Evolutionary conservation across 1,284 basidiomycete genomes (phyloP).

Genomic region (Marasmius sp.): DNA sequence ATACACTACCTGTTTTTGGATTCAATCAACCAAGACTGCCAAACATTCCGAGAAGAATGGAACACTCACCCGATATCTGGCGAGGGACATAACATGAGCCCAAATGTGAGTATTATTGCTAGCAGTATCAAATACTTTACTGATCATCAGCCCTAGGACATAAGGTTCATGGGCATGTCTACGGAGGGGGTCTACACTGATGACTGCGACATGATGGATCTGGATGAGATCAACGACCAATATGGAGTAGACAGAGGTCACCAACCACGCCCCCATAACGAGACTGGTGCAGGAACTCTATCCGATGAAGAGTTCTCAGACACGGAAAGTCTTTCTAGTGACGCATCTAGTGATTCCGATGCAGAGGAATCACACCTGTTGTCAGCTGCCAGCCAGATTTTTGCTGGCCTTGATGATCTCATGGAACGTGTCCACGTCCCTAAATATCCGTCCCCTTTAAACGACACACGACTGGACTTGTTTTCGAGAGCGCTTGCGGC

Average conservation of each 20-base stretch:
- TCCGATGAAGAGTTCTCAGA: background rate
- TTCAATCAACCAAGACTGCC: slow-evolving; percentile 29
- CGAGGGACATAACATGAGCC: slow-evolving; percentile 1
- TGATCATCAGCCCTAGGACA: background rate
- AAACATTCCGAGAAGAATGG: slow-evolving; percentile 28
- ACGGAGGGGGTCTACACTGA: background rate
- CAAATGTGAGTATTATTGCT: background rate
- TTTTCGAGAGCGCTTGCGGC: background rate
- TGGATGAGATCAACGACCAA: background rate
- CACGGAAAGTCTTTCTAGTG: background rate
- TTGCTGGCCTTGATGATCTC: background rate
- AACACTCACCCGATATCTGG: slow-evolving; percentile 27
- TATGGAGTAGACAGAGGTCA: background rate
- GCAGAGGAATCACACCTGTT: background rate
- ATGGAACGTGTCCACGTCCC: background rate
- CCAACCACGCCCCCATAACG: background rate
- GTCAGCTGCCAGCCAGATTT: background rate
- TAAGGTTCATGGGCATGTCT: background rate
- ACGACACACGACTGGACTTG: background rate
- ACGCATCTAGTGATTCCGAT: background rate
- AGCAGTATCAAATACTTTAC: background rate
- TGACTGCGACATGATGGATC: background rate
- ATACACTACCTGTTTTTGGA: slow-evolving; percentile 32
- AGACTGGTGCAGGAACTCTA: background rate
- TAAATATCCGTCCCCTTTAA: too few relatives aligned